Evolutionary conservation across 2,329 filamentous ascomycete species (phyloP).

Genomic region (Diaporthe sp.): DNA sequence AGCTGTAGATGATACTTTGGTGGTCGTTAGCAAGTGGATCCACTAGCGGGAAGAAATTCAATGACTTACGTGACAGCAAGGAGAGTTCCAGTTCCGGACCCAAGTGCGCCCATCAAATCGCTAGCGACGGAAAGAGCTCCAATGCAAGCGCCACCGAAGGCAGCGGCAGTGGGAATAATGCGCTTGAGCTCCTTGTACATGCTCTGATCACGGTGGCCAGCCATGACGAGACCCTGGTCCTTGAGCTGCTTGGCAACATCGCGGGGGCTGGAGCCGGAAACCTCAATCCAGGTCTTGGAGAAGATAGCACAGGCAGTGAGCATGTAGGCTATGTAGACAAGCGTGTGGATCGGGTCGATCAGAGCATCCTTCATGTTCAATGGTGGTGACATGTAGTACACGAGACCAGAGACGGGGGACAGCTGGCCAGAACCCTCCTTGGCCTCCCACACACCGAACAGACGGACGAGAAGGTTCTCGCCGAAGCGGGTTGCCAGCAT

Average conservation of each 20-base stretch:
- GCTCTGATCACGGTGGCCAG: conserved; percentile 98
- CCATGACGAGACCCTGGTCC: conserved; percentile 99
- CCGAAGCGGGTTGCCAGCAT: conserved; percentile 99
- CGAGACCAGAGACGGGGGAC: conserved; percentile 90
- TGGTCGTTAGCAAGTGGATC: conserved; percentile 53
- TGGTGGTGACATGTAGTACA: conserved; percentile 99
- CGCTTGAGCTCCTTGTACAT: conserved; percentile 99
- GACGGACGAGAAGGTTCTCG: conserved; percentile 97
- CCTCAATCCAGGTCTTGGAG: conserved; percentile 99
- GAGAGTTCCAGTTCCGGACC: conserved; percentile 96
- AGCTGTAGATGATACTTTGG: conserved; percentile 94
- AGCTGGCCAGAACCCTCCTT: conserved; percentile 97
- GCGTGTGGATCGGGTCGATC: conserved; percentile 96
- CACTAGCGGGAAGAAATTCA: conserved; percentile 4
- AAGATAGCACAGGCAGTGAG: conserved; percentile 93
- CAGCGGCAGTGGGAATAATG: conserved; percentile 97
- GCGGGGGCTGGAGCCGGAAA: conserved; percentile 96
- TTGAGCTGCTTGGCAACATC: conserved; percentile 99
- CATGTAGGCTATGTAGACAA: conserved; percentile 97
- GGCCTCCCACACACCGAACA: conserved; percentile 98
- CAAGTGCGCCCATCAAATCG: conserved; percentile 95
- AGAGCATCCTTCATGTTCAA: conserved; percentile 98
- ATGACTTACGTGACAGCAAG: conserved; percentile 94
- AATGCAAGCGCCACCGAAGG: conserved; percentile 99
- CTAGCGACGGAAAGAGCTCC: conserved; percentile 95